Percentiles rank a stretch among this genome's conserved stretches.
Evolutionary conservation across 495 filamentous ascomycete genomes (phyloP).

Genomic region (Annulohypoxylon maeteangense): DNA sequence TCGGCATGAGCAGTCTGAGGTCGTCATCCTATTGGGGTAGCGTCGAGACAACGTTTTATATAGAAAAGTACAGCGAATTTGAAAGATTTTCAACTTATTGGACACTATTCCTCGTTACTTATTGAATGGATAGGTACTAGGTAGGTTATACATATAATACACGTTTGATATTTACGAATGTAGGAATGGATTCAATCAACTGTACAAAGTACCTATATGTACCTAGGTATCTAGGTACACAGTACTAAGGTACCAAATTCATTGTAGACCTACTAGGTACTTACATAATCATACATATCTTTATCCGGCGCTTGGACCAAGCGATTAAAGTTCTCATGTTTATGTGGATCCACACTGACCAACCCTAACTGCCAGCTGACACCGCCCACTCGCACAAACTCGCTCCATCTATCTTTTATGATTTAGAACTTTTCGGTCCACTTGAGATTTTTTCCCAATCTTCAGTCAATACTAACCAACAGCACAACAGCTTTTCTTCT

Average conservation of each 20-base stretch:
- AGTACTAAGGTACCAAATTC: too few relatives aligned
- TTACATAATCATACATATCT: background rate
- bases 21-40: background rate
- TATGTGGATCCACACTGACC: background rate
- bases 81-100: background rate
- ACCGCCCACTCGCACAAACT: slow-evolving; percentile 56
- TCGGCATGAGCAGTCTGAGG: background rate
- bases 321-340: background rate
- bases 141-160: too few relatives aligned
- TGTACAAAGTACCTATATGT: background rate
- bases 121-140: too few relatives aligned
- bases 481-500: slow-evolving; percentile 51
- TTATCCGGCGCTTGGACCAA: background rate
- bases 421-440: slow-evolving; percentile 36
- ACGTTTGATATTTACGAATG: too few relatives aligned
- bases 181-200: too few relatives aligned
- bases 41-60: slow-evolving; percentile 9
- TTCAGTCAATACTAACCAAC: slow-evolving; percentile 45
- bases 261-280: too few relatives aligned
- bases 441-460: slow-evolving; percentile 32
- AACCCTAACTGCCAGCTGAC: slow-evolving; percentile 49
- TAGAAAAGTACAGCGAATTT: slow-evolving; percentile 6
- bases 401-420: slow-evolving; percentile 18
- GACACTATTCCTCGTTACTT: too few relatives aligned
- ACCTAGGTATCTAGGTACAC: background rate